Percentiles rank a stretch among this genome's conserved stretches.
phyloP scores from a whole-genome alignment of 1,284 basidiomycete genomes.

The Earliella scabrosa region DNA sequence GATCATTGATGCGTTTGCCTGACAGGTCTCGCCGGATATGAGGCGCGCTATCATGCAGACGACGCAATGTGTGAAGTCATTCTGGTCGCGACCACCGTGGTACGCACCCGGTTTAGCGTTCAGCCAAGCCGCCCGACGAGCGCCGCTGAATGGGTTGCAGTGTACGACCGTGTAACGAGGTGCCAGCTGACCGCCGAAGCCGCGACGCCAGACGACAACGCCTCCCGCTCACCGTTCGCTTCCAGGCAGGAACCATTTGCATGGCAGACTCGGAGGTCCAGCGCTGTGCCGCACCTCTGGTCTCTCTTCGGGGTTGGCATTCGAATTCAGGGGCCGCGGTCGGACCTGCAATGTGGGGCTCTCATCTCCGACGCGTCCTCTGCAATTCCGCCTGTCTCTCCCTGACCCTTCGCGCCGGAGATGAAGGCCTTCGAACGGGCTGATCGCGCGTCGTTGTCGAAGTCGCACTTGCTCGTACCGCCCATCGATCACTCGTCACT shows the following conservation, averaged over 20 bases:
- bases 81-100: neutral
- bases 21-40: neutral
- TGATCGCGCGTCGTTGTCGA: too few species aligned
- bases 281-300: neutral
- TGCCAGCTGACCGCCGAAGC: neutral
- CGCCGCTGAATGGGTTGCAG: neutral
- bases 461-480: too few species aligned
- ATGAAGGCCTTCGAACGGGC: neutral
- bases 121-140: constrained; percentile 3
- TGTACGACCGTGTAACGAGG: neutral
- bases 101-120: neutral
- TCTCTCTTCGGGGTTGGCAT: neutral
- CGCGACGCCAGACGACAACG: neutral
- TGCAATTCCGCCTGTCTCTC: neutral
- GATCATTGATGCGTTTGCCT: too few species aligned
- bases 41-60: neutral
- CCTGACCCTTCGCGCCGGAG: too few species aligned
- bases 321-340: neutral
- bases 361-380: neutral
- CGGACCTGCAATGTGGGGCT: neutral
- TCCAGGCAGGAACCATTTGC: neutral
- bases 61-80: neutral
- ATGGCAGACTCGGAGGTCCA: too few species aligned
- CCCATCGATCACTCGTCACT: neutral
- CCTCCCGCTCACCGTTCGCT: neutral